Percentiles rank a stretch among this genome's conserved stretches.
Evolutionary conservation across 2,329 filamentous ascomycete species (phyloP).

Genomic region (Aspergillus amoenus): DNA sequence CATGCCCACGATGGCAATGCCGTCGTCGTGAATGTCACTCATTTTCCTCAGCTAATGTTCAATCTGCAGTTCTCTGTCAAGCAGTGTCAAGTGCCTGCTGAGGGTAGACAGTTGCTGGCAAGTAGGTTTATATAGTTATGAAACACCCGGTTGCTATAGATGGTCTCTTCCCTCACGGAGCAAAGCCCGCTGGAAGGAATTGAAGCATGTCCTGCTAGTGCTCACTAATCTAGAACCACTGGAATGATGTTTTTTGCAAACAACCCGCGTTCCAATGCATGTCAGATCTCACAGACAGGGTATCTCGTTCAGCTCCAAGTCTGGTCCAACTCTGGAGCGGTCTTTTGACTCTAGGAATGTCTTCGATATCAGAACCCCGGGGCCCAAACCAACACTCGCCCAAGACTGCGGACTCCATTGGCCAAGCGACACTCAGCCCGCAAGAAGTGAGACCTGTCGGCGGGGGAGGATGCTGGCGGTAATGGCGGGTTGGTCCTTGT

Average conservation of each 20-base stretch:
- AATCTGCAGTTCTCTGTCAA: background rate
- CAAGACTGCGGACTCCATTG: background rate
- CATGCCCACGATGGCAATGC: background rate
- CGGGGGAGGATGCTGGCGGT: too few relatives aligned
- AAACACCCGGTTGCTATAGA: background rate
- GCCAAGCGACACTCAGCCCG: background rate
- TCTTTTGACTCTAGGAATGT: background rate
- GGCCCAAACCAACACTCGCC: background rate
- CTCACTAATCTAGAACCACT: background rate
- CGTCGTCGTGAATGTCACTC: background rate
- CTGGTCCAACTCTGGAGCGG: background rate
- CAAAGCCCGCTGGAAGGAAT: background rate
- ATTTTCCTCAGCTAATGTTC: background rate
- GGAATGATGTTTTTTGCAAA: background rate
- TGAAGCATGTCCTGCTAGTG: background rate
- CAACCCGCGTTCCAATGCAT: background rate
- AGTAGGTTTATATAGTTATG: background rate
- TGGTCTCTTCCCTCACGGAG: background rate
- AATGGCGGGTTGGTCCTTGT: too few relatives aligned
- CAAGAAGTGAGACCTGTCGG: too few relatives aligned
- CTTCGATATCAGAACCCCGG: background rate
- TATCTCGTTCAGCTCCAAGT: background rate
- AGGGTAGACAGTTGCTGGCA: too few relatives aligned
- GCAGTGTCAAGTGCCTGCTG: background rate
- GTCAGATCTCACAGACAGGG: background rate